phyloP scores from a whole-genome alignment of 495 filamentous ascomycete species.

The Penicillium macrosclerotiorum region DNA sequence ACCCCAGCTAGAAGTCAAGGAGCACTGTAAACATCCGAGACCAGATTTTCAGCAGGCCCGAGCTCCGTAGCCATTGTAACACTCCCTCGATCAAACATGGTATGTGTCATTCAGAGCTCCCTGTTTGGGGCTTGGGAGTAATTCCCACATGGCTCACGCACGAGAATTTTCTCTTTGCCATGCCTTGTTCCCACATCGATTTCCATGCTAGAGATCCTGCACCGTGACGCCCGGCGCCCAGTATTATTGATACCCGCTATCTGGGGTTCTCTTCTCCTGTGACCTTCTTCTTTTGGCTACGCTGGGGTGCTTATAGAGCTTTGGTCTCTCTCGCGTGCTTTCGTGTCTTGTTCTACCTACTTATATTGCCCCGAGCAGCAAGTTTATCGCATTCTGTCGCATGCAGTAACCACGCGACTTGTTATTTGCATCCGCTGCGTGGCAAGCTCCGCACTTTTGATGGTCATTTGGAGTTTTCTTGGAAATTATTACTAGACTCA shows the following conservation, averaged over 20 bases:
- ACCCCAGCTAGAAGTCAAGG: not conserved
- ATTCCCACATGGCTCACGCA: constrained; percentile 18
- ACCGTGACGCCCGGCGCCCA: constrained; percentile 1
- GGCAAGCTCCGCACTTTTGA: no score
- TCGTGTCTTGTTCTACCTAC: not conserved
- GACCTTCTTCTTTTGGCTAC: constrained; percentile 21
- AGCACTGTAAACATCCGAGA: no score
- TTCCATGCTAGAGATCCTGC: constrained; percentile 11
- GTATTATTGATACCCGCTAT: not conserved
- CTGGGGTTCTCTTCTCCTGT: constrained; percentile 10
- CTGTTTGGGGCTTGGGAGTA: not conserved
- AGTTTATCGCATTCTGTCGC: constrained; percentile 1
- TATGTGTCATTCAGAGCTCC: constrained; percentile 19
- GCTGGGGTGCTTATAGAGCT: not conserved
- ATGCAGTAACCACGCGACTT: constrained; percentile 1
- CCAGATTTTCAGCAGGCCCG: constrained; percentile 2
- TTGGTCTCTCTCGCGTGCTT: not conserved
- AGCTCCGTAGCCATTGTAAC: constrained; percentile 6
- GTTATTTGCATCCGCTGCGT: not conserved
- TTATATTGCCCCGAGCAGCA: not conserved
- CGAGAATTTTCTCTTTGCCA: constrained; percentile 17
- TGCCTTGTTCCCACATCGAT: constrained; percentile 25
- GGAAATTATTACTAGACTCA: not conserved
- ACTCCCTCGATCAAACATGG: constrained; percentile 7
- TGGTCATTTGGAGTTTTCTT: not conserved